phyloP scores from a whole-genome alignment of 768 basidiomycete genomes.

The Tricholoma terreum region DNA sequence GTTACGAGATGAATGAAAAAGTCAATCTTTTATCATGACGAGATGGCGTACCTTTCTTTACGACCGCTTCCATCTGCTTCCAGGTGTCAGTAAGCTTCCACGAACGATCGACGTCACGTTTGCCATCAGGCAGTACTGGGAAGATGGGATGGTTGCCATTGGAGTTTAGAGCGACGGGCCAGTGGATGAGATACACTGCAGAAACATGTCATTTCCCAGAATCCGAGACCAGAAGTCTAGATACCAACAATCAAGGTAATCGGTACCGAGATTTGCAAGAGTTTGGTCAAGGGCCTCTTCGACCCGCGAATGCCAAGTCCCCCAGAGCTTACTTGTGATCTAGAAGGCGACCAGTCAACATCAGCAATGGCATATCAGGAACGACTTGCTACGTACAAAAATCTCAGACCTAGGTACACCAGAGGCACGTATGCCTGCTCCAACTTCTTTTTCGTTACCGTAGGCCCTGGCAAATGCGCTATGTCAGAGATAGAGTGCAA shows the following conservation, averaged over 20 bases:
- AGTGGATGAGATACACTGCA: conserved; percentile 68
- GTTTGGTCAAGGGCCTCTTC: conserved; percentile 74
- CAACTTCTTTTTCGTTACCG: conserved; percentile 80
- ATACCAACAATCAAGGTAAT: conserved; percentile 76
- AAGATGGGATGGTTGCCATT: conserved; percentile 60
- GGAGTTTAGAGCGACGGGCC: conserved; percentile 76
- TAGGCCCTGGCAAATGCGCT: conserved; percentile 44
- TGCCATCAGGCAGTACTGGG: conserved; percentile 59
- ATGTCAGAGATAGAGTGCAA: conserved; percentile 1
- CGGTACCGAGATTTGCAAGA: conserved; percentile 72
- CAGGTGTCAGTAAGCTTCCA: conserved; percentile 75
- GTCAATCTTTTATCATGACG: background rate
- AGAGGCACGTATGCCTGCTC: conserved; percentile 71
- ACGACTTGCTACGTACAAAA: conserved; percentile 23
- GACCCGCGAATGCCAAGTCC: conserved; percentile 65
- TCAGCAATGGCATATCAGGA: background rate
- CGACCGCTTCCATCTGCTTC: conserved; percentile 77
- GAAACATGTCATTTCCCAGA: conserved; percentile 9
- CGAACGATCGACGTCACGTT: conserved; percentile 61
- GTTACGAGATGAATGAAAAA: conserved; percentile 7
- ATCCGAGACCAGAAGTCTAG: conserved; percentile 14
- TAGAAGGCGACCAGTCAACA: conserved; percentile 18
- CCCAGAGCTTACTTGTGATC: conserved; percentile 74
- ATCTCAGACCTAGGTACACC: conserved; percentile 73
- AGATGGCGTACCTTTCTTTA: conserved; percentile 50